phyloP scores from a whole-genome alignment of 345 rosid genomes.

The Salix arbutifolia region DNA sequence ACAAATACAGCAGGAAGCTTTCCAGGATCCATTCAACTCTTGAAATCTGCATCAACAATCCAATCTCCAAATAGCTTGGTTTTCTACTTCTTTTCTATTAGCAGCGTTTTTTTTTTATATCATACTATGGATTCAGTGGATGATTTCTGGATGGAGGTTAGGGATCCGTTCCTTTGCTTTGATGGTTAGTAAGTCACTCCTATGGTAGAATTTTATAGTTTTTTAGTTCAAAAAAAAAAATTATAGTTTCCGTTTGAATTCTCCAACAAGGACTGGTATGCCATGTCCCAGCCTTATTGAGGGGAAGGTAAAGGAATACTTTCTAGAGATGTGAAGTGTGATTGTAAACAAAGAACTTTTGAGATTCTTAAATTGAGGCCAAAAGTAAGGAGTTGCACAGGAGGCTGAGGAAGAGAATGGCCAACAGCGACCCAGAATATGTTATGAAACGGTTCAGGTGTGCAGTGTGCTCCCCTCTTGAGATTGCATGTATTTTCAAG shows the following conservation, averaged over 20 bases:
- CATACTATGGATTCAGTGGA: conserved; percentile 25
- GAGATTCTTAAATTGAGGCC: conserved; percentile 11
- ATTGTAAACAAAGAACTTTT: conserved; percentile 11
- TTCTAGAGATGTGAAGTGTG: conserved; percentile 13
- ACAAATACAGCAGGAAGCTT: conserved; percentile 51
- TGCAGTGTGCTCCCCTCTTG: not conserved
- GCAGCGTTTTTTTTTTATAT: conserved; percentile 18
- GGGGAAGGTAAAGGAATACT: conserved; percentile 7
- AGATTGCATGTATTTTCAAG: not conserved
- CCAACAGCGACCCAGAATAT: conserved; percentile 4
- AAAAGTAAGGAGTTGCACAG: conserved; percentile 8
- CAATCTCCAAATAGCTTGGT: conserved; percentile 30
- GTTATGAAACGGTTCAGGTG: not conserved
- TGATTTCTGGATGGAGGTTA: conserved; percentile 19
- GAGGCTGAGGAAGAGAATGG: conserved; percentile 15
- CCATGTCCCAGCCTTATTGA: conserved; percentile 4
- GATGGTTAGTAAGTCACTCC: not conserved
- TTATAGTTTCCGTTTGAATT: conserved; percentile 8
- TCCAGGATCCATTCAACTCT: conserved; percentile 83
- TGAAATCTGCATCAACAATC: conserved; percentile 49
- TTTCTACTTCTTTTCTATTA: conserved; percentile 33
- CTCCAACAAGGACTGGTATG: conserved; percentile 12
- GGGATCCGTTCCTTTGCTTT: not conserved
- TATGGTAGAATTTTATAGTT: conserved; percentile 3
- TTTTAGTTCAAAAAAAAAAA: too few species aligned